phyloP scores from a whole-genome alignment of 164 flowering plant species.

The Amborella trichopoda region DNA sequence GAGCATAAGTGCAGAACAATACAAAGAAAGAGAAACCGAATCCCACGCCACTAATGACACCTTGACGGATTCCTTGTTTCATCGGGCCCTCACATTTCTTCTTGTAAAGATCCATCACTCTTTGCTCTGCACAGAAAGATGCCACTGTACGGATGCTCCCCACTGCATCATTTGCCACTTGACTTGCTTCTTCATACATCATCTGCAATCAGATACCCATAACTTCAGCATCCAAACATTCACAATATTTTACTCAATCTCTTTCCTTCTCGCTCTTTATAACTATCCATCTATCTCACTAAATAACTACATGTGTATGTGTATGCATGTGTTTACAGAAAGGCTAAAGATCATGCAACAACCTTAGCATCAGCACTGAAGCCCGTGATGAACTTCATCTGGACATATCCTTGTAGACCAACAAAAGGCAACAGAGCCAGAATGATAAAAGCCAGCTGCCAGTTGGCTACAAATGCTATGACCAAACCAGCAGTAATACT shows the following conservation, averaged over 20 bases:
- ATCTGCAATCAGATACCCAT: too few species aligned
- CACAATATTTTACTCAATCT: background rate
- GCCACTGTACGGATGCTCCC: conserved; percentile 16
- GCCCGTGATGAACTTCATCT: conserved; percentile 18
- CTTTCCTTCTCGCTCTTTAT: background rate
- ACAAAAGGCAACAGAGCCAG: conserved; percentile 20
- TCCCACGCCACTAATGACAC: conserved; percentile 4
- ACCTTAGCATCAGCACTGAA: conserved; percentile 38
- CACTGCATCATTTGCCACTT: conserved; percentile 14
- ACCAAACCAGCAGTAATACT: conserved; percentile 24
- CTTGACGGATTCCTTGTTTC: conserved; percentile 7
- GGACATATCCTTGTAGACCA: conserved; percentile 24
- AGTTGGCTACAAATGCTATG: conserved; percentile 31
- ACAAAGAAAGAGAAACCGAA: conserved; percentile 9
- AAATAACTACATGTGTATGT: background rate
- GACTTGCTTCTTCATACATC: conserved; percentile 18
- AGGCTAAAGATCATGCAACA: background rate
- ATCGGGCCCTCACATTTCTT: conserved; percentile 12
- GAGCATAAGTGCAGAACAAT: conserved; percentile 8
- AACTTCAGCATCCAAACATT: background rate
- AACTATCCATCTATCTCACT: too few species aligned
- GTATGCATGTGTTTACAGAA: background rate
- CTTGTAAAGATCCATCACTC: conserved; percentile 13
- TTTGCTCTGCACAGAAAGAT: conserved; percentile 13
- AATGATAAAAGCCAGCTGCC: conserved; percentile 26